phyloP scores from a whole-genome alignment of 495 filamentous ascomycete species.

The Cercophora sp. region DNA sequence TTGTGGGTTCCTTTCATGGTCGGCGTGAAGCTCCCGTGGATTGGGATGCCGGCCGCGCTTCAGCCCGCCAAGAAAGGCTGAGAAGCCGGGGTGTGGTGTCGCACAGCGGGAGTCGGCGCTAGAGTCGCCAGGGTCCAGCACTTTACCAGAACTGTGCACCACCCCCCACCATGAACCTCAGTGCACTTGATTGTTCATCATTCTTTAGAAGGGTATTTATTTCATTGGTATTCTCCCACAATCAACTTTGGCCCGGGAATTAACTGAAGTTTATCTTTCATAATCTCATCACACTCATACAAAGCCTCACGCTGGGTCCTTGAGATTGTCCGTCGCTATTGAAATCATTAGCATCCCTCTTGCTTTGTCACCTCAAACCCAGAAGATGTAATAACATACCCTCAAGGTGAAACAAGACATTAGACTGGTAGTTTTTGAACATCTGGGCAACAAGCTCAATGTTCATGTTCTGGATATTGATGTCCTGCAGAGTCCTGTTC shows the following conservation, averaged over 20 bases:
- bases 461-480: constrained; percentile 98
- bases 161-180: too few species aligned
- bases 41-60: too few species aligned
- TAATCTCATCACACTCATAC: not conserved
- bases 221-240: too few species aligned
- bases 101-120: too few species aligned
- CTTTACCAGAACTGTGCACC: too few species aligned
- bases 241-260: too few species aligned
- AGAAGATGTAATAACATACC: constrained; percentile 54
- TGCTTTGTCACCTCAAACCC: too few species aligned
- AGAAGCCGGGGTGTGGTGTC: too few species aligned
- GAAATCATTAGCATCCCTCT: too few species aligned
- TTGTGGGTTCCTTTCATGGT: not conserved
- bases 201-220: not conserved
- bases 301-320: constrained; percentile 61
- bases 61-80: too few species aligned
- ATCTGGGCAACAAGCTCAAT: constrained; percentile 97
- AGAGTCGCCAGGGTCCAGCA: too few species aligned
- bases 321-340: constrained; percentile 82
- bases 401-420: constrained; percentile 95
- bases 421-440: constrained; percentile 99
- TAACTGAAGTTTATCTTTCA: too few species aligned
- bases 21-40: not conserved
- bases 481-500: constrained; percentile 93
- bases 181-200: not conserved